Evolutionary conservation across 2,329 filamentous ascomycete genomes (phyloP).

Genomic region (Xylariaceae sp.): DNA sequence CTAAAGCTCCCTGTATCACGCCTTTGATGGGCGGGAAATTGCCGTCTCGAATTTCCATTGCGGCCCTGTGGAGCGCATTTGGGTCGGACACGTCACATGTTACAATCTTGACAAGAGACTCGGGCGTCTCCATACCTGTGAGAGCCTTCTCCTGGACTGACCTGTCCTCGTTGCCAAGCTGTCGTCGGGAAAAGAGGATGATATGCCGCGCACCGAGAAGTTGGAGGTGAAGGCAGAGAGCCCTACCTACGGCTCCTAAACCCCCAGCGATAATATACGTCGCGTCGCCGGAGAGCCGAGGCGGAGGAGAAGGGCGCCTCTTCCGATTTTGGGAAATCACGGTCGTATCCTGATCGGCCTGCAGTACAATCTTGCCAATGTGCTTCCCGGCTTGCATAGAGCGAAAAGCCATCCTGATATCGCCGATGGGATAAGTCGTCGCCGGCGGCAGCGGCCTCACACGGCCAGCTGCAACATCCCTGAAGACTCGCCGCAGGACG

Average conservation of each 20-base stretch:
- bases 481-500: background rate
- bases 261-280: conserved; percentile 11
- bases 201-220: background rate
- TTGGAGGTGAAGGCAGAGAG: background rate
- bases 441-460: background rate
- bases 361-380: conserved; percentile 18
- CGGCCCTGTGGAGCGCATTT: background rate
- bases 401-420: conserved; percentile 13
- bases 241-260: conserved; percentile 3
- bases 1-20: background rate
- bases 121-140: background rate
- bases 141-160: background rate
- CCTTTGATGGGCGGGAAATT: background rate
- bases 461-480: background rate
- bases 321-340: background rate
- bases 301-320: background rate
- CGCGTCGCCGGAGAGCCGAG: background rate
- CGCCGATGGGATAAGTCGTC: background rate
- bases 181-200: background rate
- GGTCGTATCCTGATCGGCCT: background rate
- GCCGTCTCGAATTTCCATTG: background rate
- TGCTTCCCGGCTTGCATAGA: conserved; percentile 14
- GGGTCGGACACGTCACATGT: background rate
- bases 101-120: background rate
- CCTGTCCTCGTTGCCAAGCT: background rate